Evolutionary conservation across 768 basidiomycete genomes (phyloP), one percentile per base, ranked within the genome.

Genomic region (Auriscalpium orientale): DNA sequence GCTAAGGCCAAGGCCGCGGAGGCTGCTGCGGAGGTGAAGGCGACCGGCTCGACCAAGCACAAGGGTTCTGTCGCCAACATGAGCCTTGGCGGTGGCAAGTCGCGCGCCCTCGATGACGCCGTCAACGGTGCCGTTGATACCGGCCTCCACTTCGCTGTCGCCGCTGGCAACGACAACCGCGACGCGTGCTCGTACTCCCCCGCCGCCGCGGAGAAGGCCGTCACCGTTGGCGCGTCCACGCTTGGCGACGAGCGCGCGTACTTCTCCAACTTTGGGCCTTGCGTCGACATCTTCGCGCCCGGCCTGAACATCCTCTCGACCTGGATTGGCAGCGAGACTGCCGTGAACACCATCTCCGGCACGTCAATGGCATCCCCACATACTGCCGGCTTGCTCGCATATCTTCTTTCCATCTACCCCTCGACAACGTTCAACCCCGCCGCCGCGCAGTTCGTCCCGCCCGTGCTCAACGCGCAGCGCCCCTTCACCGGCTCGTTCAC

Each of bases 1-100:
- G 82, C 89, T 7, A 67, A 70, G 43, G 62, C 68, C 22, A 90
- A 86, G 67, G 80, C 79, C 0, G 66, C 64, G n/a, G 77, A 77
- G 15, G 88, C 91, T 16, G 74, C 72, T 8, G 78, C 79, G 11
- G 91, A 95, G 68, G 67, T 79, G 58, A 79, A 75, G 52, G 76
- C 79, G 34, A 92, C 90, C 18, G 89, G 91, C 53, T 85, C 80
- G 74, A 88, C 87, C 54, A 73, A 72, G 46, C 90, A 95, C 80
- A 95, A 93, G 76, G 97, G 97, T 21, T 93, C 92, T 16, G 93
- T 95, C 53, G 91, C 87, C 50, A 95, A 95, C 79, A 97, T 99
- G 97, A 89, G 87, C 69, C 86, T 99, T 52, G 97, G 97, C 60
- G 97, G 97, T 65, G 91, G 92, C 57, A 95, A 95, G 76, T 91